Conservation (phyloP, 345 rosid species). For the Conringia planisiliqua region DNA sequence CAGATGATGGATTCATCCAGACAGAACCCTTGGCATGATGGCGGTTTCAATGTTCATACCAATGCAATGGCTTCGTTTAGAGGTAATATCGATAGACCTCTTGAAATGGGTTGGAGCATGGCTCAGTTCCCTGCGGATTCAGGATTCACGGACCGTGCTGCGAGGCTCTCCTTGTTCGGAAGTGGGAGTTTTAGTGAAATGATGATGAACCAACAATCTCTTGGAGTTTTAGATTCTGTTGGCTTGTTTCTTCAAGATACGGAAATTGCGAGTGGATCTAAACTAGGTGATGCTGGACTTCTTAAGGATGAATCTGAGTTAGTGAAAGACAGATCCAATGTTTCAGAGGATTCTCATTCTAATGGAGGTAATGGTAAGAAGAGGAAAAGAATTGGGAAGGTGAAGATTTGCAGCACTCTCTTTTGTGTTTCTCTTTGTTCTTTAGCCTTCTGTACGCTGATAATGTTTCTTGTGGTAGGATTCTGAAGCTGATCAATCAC, state of each 20-base stretch:
- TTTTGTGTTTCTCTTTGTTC: not conserved
- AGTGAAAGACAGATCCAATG: slow-evolving; percentile 42
- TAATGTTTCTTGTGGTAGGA: slow-evolving; percentile 39
- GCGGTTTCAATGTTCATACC: slow-evolving; percentile 40
- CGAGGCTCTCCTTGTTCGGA: slow-evolving; percentile 62
- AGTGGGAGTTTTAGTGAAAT: slow-evolving; percentile 65
- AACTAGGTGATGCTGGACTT: slow-evolving; percentile 35
- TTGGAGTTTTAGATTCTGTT: slow-evolving; percentile 47
- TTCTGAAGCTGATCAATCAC: slow-evolving; percentile 42
- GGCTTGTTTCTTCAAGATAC: slow-evolving; percentile 41
- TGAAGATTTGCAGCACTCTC: not conserved
- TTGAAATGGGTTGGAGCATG: slow-evolving; percentile 63
- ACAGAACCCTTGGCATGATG: slow-evolving; percentile 55
- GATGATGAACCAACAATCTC: slow-evolving; percentile 42
- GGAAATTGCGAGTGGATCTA: slow-evolving; percentile 37
- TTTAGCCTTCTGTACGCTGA: not conserved
- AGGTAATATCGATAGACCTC: slow-evolving; percentile 42
- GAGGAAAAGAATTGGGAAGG: slow-evolving; percentile 68
- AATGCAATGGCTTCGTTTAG: slow-evolving; percentile 25
- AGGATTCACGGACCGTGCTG: slow-evolving; percentile 82
- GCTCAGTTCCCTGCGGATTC: slow-evolving; percentile 78
- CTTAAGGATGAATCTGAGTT: slow-evolving; percentile 46
- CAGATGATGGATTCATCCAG: slow-evolving; percentile 56
- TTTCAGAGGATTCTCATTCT: slow-evolving; percentile 65
- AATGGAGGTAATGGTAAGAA: slow-evolving; percentile 65